Percentiles rank a stretch among this genome's conserved stretches.
These are phyloP conservation scores for Entophlyctis luteolus DNA, from an alignment of 192 early-diverging fungal genomes.

Conservation along the genomic window DNA sequence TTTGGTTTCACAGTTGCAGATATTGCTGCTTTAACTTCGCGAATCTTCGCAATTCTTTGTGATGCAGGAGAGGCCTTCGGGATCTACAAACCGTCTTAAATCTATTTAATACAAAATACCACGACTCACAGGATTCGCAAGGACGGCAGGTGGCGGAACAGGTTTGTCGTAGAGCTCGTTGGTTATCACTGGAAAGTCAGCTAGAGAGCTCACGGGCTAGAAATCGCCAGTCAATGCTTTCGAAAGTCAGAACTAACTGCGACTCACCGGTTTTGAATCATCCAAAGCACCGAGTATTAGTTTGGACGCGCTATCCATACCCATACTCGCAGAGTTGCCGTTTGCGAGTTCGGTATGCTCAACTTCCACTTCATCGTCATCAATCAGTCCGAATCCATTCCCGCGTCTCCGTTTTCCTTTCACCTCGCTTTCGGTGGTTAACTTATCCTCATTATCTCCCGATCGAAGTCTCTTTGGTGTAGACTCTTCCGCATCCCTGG, in stretches of 20 bases:
- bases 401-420: background rate
- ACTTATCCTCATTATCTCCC: too few relatives aligned
- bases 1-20: background rate
- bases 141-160: background rate
- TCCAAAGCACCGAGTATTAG: slow-evolving; percentile 21
- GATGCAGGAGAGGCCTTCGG: background rate
- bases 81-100: background rate
- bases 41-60: background rate
- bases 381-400: background rate
- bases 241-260: background rate
- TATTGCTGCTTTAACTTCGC: slow-evolving; percentile 20
- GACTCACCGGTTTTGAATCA: background rate
- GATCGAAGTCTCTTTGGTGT: slow-evolving; percentile 7
- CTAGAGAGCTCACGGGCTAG: too few relatives aligned
- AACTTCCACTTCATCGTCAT: background rate
- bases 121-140: slow-evolving; percentile 4
- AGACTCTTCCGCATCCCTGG: too few relatives aligned
- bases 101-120: background rate
- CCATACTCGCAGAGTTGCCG: background rate
- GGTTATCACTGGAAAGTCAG: too few relatives aligned
- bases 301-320: slow-evolving; percentile 12
- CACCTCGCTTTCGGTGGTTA: too few relatives aligned
- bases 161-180: too few relatives aligned
- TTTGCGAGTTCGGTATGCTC: background rate
- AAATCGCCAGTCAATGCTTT: too few relatives aligned